Conservation (phyloP, 768 basidiomycete genomes). For the Solioccasus polychromus region DNA sequence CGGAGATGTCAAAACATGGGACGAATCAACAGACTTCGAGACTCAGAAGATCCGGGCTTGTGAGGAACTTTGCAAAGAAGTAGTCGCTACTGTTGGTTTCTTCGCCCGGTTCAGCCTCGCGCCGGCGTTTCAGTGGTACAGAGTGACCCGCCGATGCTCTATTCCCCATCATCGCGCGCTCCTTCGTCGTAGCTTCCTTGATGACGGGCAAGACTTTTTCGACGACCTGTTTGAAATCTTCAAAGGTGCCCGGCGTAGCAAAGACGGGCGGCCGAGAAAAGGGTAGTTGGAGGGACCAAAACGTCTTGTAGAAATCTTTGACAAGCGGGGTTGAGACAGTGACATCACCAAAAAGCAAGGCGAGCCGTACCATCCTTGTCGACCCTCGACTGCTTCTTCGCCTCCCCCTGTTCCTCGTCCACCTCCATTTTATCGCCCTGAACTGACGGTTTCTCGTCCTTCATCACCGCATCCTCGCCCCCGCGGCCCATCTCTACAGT, state of each 20-base stretch:
- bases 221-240: conserved; percentile 67
- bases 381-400: conserved; percentile 38
- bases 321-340: conserved; percentile 4
- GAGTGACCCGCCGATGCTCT: conserved; percentile 41
- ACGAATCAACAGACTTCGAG: conserved; percentile 62
- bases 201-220: conserved; percentile 74
- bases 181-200: conserved; percentile 83
- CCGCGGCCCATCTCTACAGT: conserved; percentile 42
- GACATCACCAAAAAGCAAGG: background rate
- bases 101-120: conserved; percentile 58
- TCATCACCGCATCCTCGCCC: conserved; percentile 33
- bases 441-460: conserved; percentile 31
- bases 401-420: conserved; percentile 39
- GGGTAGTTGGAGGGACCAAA: conserved; percentile 85
- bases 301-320: conserved; percentile 78
- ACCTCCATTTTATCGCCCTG: conserved; percentile 60
- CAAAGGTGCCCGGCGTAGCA: conserved; percentile 50
- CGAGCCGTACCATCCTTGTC: conserved; percentile 60
- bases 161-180: conserved; percentile 84
- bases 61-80: conserved; percentile 93
- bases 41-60: conserved; percentile 80
- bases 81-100: conserved; percentile 58
- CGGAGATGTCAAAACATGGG: background rate
- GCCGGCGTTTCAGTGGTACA: conserved; percentile 57
- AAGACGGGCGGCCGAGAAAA: conserved; percentile 83